These are phyloP conservation scores for Trametes punicea DNA, from an alignment of 768 basidiomycete genomes.

Conservation along the genomic window DNA sequence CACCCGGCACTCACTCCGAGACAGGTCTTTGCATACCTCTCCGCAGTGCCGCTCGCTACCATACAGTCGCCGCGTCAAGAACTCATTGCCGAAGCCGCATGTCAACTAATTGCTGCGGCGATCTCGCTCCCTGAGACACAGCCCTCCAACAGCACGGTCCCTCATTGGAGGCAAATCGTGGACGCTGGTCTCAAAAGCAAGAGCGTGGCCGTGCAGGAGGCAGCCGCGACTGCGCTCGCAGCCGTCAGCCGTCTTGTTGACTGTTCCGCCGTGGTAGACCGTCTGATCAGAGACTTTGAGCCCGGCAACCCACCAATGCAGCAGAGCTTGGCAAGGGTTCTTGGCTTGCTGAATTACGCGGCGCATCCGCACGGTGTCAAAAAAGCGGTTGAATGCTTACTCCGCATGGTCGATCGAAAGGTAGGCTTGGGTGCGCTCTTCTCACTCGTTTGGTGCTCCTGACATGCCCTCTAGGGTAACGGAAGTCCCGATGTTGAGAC, in stretches of 20 bases:
- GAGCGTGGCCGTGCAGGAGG: slow-evolving; percentile 62
- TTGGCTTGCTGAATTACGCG: slow-evolving; percentile 69
- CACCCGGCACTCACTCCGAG: background rate
- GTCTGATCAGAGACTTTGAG: slow-evolving; percentile 62
- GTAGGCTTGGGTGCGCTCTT: slow-evolving; percentile 35
- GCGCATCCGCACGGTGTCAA: slow-evolving; percentile 50
- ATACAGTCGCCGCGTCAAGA: slow-evolving; percentile 68
- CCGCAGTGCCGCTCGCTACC: slow-evolving; percentile 51
- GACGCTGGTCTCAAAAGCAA: slow-evolving; percentile 72
- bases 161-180: slow-evolving; percentile 66
- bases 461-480: slow-evolving; percentile 24
- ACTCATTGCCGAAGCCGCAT: slow-evolving; percentile 67
- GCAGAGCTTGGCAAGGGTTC: slow-evolving; percentile 67
- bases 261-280: slow-evolving; percentile 58
- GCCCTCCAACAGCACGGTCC: slow-evolving; percentile 35
- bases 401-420: slow-evolving; percentile 53
- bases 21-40: slow-evolving; percentile 67
- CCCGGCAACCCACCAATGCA: slow-evolving; percentile 52
- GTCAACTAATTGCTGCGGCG: slow-evolving; percentile 62
- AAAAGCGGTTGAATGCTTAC: slow-evolving; percentile 54
- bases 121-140: slow-evolving; percentile 56
- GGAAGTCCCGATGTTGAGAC: slow-evolving; percentile 51
- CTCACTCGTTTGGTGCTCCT: background rate
- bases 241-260: slow-evolving; percentile 67
- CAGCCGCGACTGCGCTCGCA: slow-evolving; percentile 68